These are phyloP conservation scores for Gossypium mustelinum DNA, from an alignment of 345 rosid genomes.

Conservation along the genomic window DNA sequence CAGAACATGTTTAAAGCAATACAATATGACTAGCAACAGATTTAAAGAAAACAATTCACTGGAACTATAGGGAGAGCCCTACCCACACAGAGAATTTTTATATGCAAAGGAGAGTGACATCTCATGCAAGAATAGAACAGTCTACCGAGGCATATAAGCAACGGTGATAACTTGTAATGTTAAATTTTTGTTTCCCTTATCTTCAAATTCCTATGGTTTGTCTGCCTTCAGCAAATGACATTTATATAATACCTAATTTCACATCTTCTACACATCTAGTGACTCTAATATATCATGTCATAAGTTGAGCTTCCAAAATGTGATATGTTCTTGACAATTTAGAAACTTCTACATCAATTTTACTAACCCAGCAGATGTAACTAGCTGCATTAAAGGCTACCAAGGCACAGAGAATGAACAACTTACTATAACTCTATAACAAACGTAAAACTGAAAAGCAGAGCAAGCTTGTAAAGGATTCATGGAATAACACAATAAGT, in stretches of 20 bases:
- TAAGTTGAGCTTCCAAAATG: background rate
- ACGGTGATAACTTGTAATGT: background rate
- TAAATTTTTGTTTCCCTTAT: background rate
- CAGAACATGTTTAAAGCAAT: background rate
- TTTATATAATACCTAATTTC: background rate
- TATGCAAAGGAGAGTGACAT: background rate
- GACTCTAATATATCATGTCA: background rate
- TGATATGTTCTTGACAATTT: background rate
- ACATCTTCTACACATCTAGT: background rate
- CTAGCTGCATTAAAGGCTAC: background rate
- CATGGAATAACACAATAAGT: background rate
- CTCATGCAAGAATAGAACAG: background rate
- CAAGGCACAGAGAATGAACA: background rate
- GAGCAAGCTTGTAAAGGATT: background rate
- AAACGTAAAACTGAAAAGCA: background rate
- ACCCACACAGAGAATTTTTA: background rate
- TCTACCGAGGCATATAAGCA: background rate
- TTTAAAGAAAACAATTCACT: background rate
- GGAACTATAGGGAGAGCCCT: background rate
- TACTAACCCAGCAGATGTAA: background rate
- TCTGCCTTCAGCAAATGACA: background rate
- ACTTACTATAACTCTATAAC: background rate
- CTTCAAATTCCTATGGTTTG: background rate
- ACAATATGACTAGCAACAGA: background rate
- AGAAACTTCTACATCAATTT: conserved; percentile 7